phyloP scores from a whole-genome alignment of 2,329 filamentous ascomycete species.

The Sarocladiaceae sp. region DNA sequence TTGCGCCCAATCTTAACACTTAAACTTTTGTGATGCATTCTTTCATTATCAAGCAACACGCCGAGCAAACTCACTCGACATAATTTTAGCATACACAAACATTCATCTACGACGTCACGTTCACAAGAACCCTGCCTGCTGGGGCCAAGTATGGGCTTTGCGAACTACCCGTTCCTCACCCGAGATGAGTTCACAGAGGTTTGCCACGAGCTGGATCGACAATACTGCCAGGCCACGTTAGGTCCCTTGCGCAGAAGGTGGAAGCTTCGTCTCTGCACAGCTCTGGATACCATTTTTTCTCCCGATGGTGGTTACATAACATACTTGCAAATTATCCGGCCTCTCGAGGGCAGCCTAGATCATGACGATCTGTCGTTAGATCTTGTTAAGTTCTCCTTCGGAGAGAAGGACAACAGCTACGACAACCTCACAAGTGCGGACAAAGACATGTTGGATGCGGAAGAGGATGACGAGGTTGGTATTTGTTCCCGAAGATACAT shows the following conservation, averaged over 20 bases:
- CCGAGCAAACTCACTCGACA: no score
- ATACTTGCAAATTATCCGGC: slow-evolving; percentile 53
- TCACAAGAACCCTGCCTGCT: no score
- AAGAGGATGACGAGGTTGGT: slow-evolving; percentile 48
- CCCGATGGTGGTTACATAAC: slow-evolving; percentile 42
- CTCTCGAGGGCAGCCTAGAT: slow-evolving; percentile 40
- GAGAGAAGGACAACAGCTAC: slow-evolving; percentile 16
- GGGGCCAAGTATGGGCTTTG: slow-evolving; percentile 33
- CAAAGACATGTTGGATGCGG: slow-evolving; percentile 43
- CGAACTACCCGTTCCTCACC: slow-evolving; percentile 57
- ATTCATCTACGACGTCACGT: no score
- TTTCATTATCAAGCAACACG: no score
- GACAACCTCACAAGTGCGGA: slow-evolving; percentile 28
- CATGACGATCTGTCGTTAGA: slow-evolving; percentile 42
- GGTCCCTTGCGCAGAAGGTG: slow-evolving; percentile 50
- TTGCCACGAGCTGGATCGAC: slow-evolving; percentile 58
- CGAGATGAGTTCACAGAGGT: slow-evolving; percentile 59
- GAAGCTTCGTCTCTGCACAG: slow-evolving; percentile 49
- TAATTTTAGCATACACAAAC: no score
- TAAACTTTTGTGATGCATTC: no score
- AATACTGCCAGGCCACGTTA: slow-evolving; percentile 54
- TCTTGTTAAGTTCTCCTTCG: slow-evolving; percentile 43
- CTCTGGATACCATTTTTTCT: slow-evolving; percentile 41
- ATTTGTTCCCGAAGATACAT: not conserved
- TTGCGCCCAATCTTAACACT: not conserved